These are phyloP conservation scores for Austroboletus eburneus DNA, from an alignment of 768 basidiomycete genomes.

Conservation along the genomic window DNA sequence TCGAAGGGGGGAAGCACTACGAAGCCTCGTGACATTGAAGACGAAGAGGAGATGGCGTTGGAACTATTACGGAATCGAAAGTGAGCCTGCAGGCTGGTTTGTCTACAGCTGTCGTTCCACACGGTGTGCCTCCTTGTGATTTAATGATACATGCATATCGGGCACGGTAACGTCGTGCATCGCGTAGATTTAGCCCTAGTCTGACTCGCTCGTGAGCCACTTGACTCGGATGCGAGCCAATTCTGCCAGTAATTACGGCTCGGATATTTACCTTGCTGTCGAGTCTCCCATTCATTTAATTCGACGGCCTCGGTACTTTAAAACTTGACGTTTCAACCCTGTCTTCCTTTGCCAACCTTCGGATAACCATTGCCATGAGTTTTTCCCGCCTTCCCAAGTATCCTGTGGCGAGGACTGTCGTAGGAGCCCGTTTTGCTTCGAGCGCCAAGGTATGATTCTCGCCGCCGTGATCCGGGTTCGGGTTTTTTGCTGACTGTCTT, in stretches of 20 bases:
- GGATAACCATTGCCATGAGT: constrained; percentile 11
- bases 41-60: constrained; percentile 65
- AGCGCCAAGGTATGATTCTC: constrained; percentile 20
- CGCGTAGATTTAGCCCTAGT: constrained; percentile 2
- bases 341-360: neutral
- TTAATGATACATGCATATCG: too few relatives aligned
- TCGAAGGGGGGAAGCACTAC: constrained; percentile 27
- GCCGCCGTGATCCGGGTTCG: too few relatives aligned
- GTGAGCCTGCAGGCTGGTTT: too few relatives aligned
- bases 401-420: constrained; percentile 1
- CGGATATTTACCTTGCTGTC: constrained; percentile 14
- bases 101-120: constrained; percentile 7
- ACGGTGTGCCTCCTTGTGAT: neutral
- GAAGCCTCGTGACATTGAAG: constrained; percentile 37
- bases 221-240: constrained; percentile 7
- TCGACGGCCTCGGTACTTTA: neutral
- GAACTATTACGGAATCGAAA: constrained; percentile 45
- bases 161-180: too few relatives aligned
- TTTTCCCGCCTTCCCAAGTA: constrained; percentile 10
- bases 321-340: neutral
- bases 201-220: neutral
- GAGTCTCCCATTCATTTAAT: neutral
- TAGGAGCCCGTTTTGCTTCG: constrained; percentile 20
- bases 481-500: too few relatives aligned
- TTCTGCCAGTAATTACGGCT: constrained; percentile 5